phyloP scores from a whole-genome alignment of 805 yeast species.

The Candida rishiriensis region DNA sequence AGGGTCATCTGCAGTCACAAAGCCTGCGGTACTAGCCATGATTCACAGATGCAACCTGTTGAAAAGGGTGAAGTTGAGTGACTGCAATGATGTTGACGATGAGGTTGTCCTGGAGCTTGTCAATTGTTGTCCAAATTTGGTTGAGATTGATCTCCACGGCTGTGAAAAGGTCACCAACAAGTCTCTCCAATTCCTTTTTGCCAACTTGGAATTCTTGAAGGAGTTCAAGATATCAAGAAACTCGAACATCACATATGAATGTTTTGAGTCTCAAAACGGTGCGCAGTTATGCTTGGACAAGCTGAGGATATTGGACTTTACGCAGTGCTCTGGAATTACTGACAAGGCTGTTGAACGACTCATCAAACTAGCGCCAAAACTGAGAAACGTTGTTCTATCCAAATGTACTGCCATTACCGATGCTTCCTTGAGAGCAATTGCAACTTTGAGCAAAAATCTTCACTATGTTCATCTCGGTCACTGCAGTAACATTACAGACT shows the following conservation, averaged over 20 bases:
- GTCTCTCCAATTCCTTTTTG: slow-evolving; percentile 54
- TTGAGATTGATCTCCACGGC: slow-evolving; percentile 85
- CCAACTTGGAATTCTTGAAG: slow-evolving; percentile 64
- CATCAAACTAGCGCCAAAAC: slow-evolving; percentile 72
- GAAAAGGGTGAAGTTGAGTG: slow-evolving; percentile 78
- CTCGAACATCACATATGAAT: slow-evolving; percentile 59
- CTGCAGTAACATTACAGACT: slow-evolving; percentile 85
- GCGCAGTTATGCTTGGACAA: slow-evolving; percentile 45
- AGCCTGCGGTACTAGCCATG: slow-evolving; percentile 55
- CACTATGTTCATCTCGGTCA: slow-evolving; percentile 94
- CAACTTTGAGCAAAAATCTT: slow-evolving; percentile 70
- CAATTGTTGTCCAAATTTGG: slow-evolving; percentile 69
- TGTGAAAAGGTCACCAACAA: slow-evolving; percentile 69
- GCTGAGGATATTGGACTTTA: slow-evolving; percentile 77
- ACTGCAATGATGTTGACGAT: slow-evolving; percentile 64
- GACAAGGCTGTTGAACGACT: slow-evolving; percentile 73
- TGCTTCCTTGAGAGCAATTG: slow-evolving; percentile 63
- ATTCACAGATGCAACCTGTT: slow-evolving; percentile 64
- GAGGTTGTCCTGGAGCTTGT: slow-evolving; percentile 56
- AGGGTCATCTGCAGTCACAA: slow-evolving; percentile 69
- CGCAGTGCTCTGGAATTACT: slow-evolving; percentile 76
- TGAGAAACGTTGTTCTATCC: slow-evolving; percentile 83
- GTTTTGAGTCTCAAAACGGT: slow-evolving; percentile 40
- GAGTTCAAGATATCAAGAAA: slow-evolving; percentile 82
- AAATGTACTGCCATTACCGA: slow-evolving; percentile 88